Evolutionary conservation across 257 asterid species (phyloP), one percentile per base, ranked within the genome.

Genomic region (Fraxinus cuspidata): DNA sequence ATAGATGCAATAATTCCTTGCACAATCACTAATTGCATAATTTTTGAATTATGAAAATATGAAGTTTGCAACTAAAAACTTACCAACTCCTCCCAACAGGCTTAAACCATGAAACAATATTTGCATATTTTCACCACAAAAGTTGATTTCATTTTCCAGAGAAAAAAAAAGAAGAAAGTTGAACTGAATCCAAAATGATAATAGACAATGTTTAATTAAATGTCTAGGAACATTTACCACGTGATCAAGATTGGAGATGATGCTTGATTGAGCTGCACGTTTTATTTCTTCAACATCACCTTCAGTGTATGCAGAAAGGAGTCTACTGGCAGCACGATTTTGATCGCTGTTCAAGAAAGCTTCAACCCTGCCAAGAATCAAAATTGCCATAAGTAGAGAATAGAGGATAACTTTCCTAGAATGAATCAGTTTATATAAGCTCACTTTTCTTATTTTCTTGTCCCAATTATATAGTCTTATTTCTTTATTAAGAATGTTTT

Each of bases 271-370:
- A 72, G 95, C 96, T 27, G 88, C 94, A 47, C 91, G 94, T 75
- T 92, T 96, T 86, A 96, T 93, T 82, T 90, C 97, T 87, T 96
- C 98, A 32, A 83, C 91, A 84, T 92, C 95, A 42, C 91, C 98
- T 49, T 93, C 97, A n/a, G 86, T 56, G 83, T 93, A 96, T 34
- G 98, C 98, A 74, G 94, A 89, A 47, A 93, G 87, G 79, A 96
- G 91, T 84, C 87, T 90, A 74, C 84, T 84, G 69, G 99, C 97
- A 83, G 94, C 92, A 70, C 97, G 97, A 75, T 87, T 87, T 78
- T 96, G 99, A 89, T 96, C 98, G 49, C 97, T 93, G 86, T 80
- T 92, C 83, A 89, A 66, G 87, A 93, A 96, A 68, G 90, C 89
- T 23, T 90, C 97, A 82, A 96, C 86, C 90, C 98, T 93, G 89